Evolutionary conservation across 306 rosid genomes (phyloP).

Genomic region (Carpinus fangiana): DNA sequence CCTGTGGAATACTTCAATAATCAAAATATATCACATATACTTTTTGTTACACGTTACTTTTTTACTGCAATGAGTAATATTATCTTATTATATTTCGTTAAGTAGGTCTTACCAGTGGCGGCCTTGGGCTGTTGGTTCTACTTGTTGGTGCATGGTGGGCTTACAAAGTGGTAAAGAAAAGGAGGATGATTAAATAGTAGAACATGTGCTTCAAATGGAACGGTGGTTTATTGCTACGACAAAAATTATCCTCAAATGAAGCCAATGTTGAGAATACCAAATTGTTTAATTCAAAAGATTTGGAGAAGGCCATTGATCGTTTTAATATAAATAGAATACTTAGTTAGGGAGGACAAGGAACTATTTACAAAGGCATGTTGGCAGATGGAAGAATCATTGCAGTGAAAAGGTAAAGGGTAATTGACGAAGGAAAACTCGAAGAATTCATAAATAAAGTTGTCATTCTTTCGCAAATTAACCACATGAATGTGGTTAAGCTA

Average conservation of each 20-base stretch:
- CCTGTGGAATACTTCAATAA: too few relatives aligned
- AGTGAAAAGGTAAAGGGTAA: neutral
- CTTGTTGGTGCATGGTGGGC: neutral
- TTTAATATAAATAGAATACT: neutral
- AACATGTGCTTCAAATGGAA: neutral
- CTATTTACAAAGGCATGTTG: neutral
- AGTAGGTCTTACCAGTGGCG: too few relatives aligned
- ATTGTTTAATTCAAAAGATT: neutral
- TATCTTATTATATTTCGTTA: too few relatives aligned
- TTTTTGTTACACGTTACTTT: too few relatives aligned
- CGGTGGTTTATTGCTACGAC: neutral
- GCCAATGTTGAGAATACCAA: neutral
- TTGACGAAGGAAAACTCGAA: neutral
- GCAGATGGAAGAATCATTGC: neutral
- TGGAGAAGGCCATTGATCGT: neutral
- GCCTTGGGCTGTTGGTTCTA: neutral
- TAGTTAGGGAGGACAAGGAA: neutral
- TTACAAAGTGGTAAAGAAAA: neutral
- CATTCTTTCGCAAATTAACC: neutral
- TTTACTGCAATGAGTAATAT: too few relatives aligned
- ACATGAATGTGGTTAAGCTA: neutral
- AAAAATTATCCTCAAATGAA: neutral
- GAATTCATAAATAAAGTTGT: neutral
- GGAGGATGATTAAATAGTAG: neutral
- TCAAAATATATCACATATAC: too few relatives aligned